Percentiles rank a stretch among this genome's conserved stretches.
phyloP scores from a whole-genome alignment of 768 basidiomycete genomes.

The Cystofilobasidium macerans region DNA sequence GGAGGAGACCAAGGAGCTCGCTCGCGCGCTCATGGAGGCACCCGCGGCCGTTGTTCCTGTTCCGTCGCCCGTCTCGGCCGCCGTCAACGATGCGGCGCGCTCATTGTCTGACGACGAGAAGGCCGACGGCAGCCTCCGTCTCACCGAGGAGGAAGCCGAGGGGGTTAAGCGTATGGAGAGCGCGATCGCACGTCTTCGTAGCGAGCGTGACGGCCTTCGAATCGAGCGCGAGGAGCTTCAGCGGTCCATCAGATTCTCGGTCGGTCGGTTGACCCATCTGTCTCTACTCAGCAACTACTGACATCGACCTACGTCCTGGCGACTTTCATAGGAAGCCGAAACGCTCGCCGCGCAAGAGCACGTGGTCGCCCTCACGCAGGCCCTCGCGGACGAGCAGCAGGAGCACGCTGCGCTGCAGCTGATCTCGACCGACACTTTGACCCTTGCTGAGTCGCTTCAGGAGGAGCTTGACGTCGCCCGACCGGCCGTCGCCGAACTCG shows the following conservation, averaged over 20 bases:
- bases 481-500: not conserved
- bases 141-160: conserved; percentile 5
- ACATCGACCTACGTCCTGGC: no score
- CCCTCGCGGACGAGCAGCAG: not conserved
- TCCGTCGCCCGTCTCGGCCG: not conserved
- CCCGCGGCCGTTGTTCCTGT: not conserved
- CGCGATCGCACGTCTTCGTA: conserved; percentile 9
- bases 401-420: not conserved
- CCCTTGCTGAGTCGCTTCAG: not conserved
- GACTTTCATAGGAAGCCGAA: conserved; percentile 11
- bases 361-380: not conserved
- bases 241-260: conserved; percentile 9
- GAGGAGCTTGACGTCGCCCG: not conserved
- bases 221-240: not conserved
- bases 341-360: not conserved
- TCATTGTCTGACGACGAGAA: not conserved
- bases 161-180: conserved; percentile 8
- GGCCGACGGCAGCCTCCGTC: not conserved
- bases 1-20: not conserved
- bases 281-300: not conserved
- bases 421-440: not conserved
- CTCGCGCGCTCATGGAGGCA: not conserved
- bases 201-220: conserved; percentile 2
- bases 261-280: not conserved
- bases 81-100: not conserved